A percentile compares a stretch with the other conserved stretches of the same genome.
Evolutionary conservation across 2,329 filamentous ascomycete genomes (phyloP).

Genomic region (Aureobasidium sp.): DNA sequence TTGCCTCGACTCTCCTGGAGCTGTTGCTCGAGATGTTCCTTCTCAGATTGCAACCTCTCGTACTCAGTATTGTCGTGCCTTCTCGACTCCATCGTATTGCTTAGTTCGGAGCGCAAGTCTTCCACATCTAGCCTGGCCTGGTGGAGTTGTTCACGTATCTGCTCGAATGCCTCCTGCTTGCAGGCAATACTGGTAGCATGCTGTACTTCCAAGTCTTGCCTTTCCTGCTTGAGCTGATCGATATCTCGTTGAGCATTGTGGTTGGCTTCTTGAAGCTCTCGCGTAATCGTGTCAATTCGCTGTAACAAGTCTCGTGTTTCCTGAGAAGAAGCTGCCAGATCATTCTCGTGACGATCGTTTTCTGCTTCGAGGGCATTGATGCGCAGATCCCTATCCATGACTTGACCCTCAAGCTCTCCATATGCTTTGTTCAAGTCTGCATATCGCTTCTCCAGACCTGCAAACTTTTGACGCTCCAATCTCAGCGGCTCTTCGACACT

Average conservation of each 20-base stretch:
- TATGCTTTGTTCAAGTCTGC: slow-evolving; percentile 28
- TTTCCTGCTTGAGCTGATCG: slow-evolving; percentile 29
- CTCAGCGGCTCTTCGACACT: slow-evolving; percentile 47
- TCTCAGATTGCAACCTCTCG: background rate
- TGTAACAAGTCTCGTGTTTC: slow-evolving; percentile 30
- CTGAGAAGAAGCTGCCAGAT: slow-evolving; percentile 30
- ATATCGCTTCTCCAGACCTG: slow-evolving; percentile 27
- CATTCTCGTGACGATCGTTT: slow-evolving; percentile 27
- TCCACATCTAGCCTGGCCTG: slow-evolving; percentile 11
- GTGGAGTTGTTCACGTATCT: slow-evolving; percentile 30
- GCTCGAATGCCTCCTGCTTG: slow-evolving; percentile 37
- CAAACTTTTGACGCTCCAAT: slow-evolving; percentile 32
- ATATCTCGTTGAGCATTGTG: slow-evolving; percentile 30
- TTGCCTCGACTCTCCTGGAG: background rate
- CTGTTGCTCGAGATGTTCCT: background rate
- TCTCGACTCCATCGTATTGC: background rate
- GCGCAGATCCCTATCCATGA: slow-evolving; percentile 27
- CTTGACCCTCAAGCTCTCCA: slow-evolving; percentile 29
- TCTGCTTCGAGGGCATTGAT: slow-evolving; percentile 34
- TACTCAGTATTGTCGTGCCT: background rate
- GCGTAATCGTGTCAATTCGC: slow-evolving; percentile 25
- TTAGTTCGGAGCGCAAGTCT: slow-evolving; percentile 8
- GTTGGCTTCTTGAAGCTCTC: slow-evolving; percentile 30
- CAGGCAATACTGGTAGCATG: slow-evolving; percentile 34
- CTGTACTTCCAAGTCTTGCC: slow-evolving; percentile 37